Evolutionary conservation across 495 filamentous ascomycete genomes (phyloP).

Genomic region (Evernia prunastri): DNA sequence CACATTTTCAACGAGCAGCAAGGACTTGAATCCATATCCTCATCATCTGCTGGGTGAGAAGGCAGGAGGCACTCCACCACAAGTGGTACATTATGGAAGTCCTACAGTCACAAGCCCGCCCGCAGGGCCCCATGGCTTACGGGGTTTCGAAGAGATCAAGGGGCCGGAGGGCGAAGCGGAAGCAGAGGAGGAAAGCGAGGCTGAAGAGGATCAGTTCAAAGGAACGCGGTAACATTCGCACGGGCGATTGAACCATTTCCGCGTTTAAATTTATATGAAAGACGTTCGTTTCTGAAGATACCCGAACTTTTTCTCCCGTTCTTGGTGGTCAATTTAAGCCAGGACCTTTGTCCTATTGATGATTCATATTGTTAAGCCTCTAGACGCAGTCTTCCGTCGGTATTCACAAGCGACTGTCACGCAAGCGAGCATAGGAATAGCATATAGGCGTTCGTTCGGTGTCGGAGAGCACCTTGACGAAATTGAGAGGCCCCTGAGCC

Average conservation of each 20-base stretch:
- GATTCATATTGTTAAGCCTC: neutral
- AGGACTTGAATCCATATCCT: constrained; percentile 66
- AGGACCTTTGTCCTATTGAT: neutral
- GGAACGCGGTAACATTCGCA: neutral
- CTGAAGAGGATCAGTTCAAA: constrained; percentile 2
- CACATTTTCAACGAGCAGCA: constrained; percentile 69
- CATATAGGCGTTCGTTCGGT: constrained; percentile 4
- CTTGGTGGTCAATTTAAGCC: neutral
- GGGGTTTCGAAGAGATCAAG: constrained; percentile 13
- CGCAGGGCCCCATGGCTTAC: constrained; percentile 9
- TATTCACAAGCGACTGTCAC: neutral
- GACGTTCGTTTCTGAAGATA: constrained; percentile 22
- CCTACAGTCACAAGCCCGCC: constrained; percentile 38
- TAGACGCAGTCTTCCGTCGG: neutral
- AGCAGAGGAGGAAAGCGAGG: constrained; percentile 7
- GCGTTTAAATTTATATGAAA: neutral
- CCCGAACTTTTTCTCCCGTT: constrained; percentile 19
- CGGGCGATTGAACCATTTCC: neutral
- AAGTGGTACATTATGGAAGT: constrained; percentile 58
- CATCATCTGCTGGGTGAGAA: constrained; percentile 54
- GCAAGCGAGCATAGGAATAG: constrained; percentile 10
- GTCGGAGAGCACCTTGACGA: constrained; percentile 8
- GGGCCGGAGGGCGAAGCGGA: constrained; percentile 6
- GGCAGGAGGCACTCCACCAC: constrained; percentile 52
- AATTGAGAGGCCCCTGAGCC: neutral